A percentile compares a stretch with the other conserved stretches of the same genome.
phyloP scores from a whole-genome alignment of 176 grass and related monocot genomes.

The Puccinellia tenuiflora region DNA sequence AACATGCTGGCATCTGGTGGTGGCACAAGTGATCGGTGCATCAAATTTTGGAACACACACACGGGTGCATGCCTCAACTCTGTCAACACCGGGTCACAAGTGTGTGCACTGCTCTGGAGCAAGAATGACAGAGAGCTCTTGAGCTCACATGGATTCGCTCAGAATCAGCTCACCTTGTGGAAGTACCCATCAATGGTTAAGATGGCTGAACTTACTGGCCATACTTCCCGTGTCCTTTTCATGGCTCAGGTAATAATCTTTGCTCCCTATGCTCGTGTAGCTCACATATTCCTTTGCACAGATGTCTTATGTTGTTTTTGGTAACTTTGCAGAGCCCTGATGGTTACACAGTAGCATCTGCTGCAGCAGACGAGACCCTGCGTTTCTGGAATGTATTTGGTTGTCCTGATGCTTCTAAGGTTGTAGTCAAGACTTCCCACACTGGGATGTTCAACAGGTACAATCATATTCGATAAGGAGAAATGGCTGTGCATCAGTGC shows the following conservation, averaged over 20 bases:
- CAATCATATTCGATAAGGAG: not conserved
- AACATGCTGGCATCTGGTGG: constrained; percentile 14
- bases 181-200: not conserved
- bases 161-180: constrained; percentile 8
- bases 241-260: constrained; percentile 20
- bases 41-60: constrained; percentile 33
- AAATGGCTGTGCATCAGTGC: not conserved
- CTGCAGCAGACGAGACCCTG: constrained; percentile 20
- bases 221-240: constrained; percentile 16
- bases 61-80: constrained; percentile 24
- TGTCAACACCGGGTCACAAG: not conserved
- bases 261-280: not conserved
- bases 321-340: constrained; percentile 15
- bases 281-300: not conserved
- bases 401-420: not conserved
- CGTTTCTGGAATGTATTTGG: constrained; percentile 8
- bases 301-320: not conserved
- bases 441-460: not conserved
- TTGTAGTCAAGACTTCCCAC: not conserved
- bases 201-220: not conserved
- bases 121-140: constrained; percentile 12
- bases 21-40: constrained; percentile 10
- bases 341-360: constrained; percentile 25
- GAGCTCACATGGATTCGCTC: constrained; percentile 17
- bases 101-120: constrained; percentile 17